Base-by-base conservation (phyloP, 148 eudicot species). In the Simmondsia chinensis region DNA sequence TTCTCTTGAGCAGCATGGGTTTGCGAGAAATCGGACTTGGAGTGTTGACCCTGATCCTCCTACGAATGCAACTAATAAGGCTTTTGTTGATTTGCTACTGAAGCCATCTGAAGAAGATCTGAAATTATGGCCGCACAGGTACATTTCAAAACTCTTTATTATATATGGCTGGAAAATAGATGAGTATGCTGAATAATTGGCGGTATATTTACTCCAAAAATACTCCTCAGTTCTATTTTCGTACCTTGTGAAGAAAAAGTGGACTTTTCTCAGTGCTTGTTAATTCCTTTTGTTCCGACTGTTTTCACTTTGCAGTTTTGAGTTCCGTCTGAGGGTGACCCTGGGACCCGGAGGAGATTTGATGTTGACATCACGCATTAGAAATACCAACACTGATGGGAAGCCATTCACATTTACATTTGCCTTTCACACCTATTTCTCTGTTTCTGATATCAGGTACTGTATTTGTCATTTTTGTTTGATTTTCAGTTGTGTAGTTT, bases 371-470 rank as follows among this genome's bases (percentile, higher is more conserved):
- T 91, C 97, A 52, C 83, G 97, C 13, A 71, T 91, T 61, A 74
- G 95, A 64, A 91, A 91, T n/a, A n/a, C n/a, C n/a, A n/a, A 91
- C 59, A 49, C 75, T 42, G 97, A 91, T 59, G 73, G 81, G 43
- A 82, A 85, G 63, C 83, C 97, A 3, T 89, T 89, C 61, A 37
- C 60, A 34, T 89, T 83, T 60, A 80, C 87, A 63, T 83, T 84
- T 78, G 97, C 97, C 12, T 83, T 80, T 75, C 94, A 80, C 62
- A 80, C 87, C 59, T 80, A 83, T 59, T 76, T 83, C 52, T 89
- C 87, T 56, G 91, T 89, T 63, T 80, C 97, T 19, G 91, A 89
- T 66, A 79, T 89, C 77, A 78, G 94, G 97, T 89, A 70, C 34
- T n/a, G n/a, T n/a, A n/a, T n/a, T n/a, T n/a, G n/a, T n/a, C n/a